Evolutionary conservation across 805 yeast genomes (phyloP), one percentile per base, ranked within the genome.

Genomic region (Candida maesae): DNA sequence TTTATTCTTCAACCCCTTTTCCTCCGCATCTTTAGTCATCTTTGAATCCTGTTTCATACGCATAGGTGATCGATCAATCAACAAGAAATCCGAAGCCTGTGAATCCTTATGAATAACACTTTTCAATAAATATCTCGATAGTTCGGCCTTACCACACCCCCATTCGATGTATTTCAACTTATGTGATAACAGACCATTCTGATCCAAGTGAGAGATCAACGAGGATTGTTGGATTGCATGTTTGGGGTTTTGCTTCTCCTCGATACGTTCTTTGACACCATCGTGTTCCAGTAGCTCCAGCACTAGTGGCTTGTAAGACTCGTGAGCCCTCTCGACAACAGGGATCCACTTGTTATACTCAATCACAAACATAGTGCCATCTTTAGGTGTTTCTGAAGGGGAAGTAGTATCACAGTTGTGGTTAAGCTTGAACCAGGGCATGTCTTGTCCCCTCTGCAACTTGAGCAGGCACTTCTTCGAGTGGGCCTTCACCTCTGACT

Each of bases 81-180:
- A 64, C 2, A 88, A 67, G 55, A 68, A 84, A 50, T 56, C 64
- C 14, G 49, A 37, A 28, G 58, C 41, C 13, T 42, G 42, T 4
- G 29, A 32, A 35, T 47, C 52, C 31, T 56, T 50, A 20, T 45
- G 47, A 13, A 55, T 43, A 13, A 59, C 57, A 39, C 56, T 67
- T 41, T 52, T 52, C 8, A 61, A 70, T 11, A 85, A 64, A 52
- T 78, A 84, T 43, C 95, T 63, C 1, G 89, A 74, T 18, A 89
- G 69, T 56, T 90, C 96, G 2, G 86, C 95, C 47, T 90, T 75
- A 0, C 97, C 97, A 59, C 95, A 85, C 1, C 97, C 97, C 67
- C 87, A 88, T 61, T 89, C 97, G 21, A 84, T 58, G 55, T 78
- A 76, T 37, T 68, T 63, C 27, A 52, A 39, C 3, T 50, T 43